Evolutionary conservation across 352 stramenopile genomes (phyloP), one percentile per base, ranked within the genome.

Genomic region (Globisporangium parvum): DNA sequence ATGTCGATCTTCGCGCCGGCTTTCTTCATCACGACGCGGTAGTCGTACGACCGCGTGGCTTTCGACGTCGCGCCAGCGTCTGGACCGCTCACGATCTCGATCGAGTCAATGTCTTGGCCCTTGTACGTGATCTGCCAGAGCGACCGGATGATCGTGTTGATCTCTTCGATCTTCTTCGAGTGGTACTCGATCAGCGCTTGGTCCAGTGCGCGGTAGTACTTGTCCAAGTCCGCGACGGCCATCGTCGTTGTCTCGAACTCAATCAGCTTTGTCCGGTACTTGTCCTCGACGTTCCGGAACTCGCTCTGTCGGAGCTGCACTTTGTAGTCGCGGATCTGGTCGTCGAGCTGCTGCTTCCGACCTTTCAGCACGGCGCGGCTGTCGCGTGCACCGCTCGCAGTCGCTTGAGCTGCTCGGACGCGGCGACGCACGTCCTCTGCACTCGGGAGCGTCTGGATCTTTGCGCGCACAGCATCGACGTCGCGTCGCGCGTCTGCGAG

Each of bases 11-110:
- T 67, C 18, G 91, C 88, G 4, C 81, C 88, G 20, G 73, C 87
- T 59, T 99, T 99, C 47, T 89, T 95, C 97, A 99, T 99, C 10
- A 99, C 94, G 39, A 99, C 97, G 31, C 97, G 88, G 66, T 99
- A 99, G 65, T 99, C 98, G 72, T 99, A 99, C 18, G 80, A 96
- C 6, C 88, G 70, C 31, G 75, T 60, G 15, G 48, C 53, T 31
- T 74, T 75, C 59, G 85, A 85, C 21, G 75, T 67, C 20, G 55
- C 40, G 3, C 67, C 66, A 6, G 68, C 59, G 6, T 98, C 87
- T 67, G 98, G 84, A 26, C 95, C 95, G 18, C 89, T 98, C 39
- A 98, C 80, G 23, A 99, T 91, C 73, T 99, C 89, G 69, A 99
- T 99, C 18, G 93, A 98, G 57, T 98, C 97, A 57, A 99, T 99